A percentile compares a stretch with the other conserved stretches of the same genome.
Conservation (phyloP, 805 yeast genomes). For the Candida hispaniensis region DNA sequence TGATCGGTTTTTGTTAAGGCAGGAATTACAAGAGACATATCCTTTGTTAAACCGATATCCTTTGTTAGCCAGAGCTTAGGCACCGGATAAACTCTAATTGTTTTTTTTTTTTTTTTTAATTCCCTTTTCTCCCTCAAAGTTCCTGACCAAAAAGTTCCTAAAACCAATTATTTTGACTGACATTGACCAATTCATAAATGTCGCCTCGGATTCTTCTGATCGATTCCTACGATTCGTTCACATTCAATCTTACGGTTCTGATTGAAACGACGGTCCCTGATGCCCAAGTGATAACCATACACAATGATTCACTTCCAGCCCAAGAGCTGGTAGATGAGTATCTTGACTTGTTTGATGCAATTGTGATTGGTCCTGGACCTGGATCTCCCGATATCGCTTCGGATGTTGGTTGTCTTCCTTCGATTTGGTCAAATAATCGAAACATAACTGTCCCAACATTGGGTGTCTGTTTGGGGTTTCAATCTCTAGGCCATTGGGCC, state of each 20-base stretch:
- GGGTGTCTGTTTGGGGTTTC: conserved; percentile 93
- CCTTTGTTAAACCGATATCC: no score
- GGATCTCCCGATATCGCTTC: conserved; percentile 60
- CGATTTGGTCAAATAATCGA: conserved; percentile 36
- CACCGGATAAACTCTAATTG: no score
- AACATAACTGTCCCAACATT: conserved; percentile 49
- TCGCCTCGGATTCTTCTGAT: conserved; percentile 58
- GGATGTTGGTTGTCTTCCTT: conserved; percentile 67
- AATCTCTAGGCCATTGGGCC: conserved; percentile 54
- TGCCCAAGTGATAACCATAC: conserved; percentile 44
- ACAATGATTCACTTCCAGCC: conserved; percentile 44
- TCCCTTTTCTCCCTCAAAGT: no score
- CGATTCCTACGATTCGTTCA: conserved; percentile 94
- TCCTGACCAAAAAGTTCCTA: no score
- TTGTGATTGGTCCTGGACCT: conserved; percentile 95
- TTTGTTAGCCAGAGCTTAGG: no score
- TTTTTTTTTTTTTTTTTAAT: no score
- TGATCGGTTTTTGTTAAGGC: no score
- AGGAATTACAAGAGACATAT: no score
- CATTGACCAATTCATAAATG: no score
- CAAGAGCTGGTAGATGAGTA: conserved; percentile 31
- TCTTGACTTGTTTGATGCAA: conserved; percentile 51
- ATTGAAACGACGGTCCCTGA: conserved; percentile 41
- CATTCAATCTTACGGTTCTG: conserved; percentile 64
- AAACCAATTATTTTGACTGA: no score